Evolutionary conservation across 73 alveolate genomes (phyloP), one percentile per base, ranked within the genome.

Genomic region (Paraurostyla sp.): DNA sequence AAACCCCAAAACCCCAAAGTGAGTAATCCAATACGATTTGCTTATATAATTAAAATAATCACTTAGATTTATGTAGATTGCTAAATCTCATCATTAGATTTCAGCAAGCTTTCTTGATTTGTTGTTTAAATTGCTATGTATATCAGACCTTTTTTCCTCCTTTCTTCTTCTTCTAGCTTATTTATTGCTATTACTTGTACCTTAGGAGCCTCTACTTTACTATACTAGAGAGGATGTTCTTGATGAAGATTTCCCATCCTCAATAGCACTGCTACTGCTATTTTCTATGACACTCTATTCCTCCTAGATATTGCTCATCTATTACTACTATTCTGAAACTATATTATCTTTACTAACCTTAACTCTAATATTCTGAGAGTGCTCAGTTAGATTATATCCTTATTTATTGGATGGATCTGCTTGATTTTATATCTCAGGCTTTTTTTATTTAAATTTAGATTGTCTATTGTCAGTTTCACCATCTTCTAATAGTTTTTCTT

Each of bases 211-310:
- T 69, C 41, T 41, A 15, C 41, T 23, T n/a, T 69, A 18, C 23
- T 69, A 22, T 16, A 69, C 62, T 29, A 38, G 18, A 35, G 84
- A 69, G 6, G 84, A 69, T 9, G 65, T n/a, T 18, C 65, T 41
- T 41, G 84, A 69, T 69, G 84, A 69, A 3, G 84, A 69, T 69
- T 43, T 69, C 20, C 62, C 62, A 69, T 69, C 84, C 35, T 69
- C 84, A 41, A 41, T 60, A 33, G 78, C 78, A 60, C 78, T 60
- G 25, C 25, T 60, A 69, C 62, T 69, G 84, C 84, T 69, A n/a
- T 38, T 41, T 38, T 69, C 84, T 38, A 41, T 32, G 6, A 41
- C 62, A 4, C 11, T 33, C 35, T 69, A 69, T 38, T 41, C 41
- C 13, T 69, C 84, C n/a, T 69, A 15, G n/a, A n/a, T n/a, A n/a